These are phyloP conservation scores for Fusarium globosum DNA, from an alignment of 2,329 filamentous ascomycete species.

Conservation along the genomic window DNA sequence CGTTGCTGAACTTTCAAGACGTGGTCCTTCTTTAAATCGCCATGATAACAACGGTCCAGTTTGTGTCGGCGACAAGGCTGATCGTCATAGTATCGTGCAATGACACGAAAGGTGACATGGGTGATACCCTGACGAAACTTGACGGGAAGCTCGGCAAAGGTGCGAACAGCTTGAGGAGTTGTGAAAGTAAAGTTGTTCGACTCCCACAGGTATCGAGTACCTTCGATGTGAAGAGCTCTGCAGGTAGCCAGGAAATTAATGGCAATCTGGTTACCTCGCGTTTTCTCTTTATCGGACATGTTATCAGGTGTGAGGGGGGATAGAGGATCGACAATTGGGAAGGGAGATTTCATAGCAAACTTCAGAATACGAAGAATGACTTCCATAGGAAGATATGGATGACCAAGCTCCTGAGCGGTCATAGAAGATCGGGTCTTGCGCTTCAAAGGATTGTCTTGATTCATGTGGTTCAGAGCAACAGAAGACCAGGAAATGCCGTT, in stretches of 20 bases:
- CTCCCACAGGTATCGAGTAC: constrained; percentile 61
- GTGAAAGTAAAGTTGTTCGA: constrained; percentile 67
- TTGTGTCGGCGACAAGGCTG: constrained; percentile 54
- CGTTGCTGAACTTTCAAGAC: constrained; percentile 56
- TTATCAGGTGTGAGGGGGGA: constrained; percentile 57
- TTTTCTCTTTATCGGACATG: constrained; percentile 57
- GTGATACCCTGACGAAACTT: constrained; percentile 57
- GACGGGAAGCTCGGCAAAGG: constrained; percentile 59
- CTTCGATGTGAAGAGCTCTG: constrained; percentile 61
- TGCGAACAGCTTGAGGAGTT: constrained; percentile 59
- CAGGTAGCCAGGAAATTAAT: constrained; percentile 65
- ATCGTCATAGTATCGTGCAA: constrained; percentile 67
- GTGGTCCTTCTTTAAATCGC: constrained; percentile 55
- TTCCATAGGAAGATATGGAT: constrained; percentile 63
- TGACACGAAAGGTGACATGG: constrained; percentile 62
- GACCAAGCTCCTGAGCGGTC: constrained; percentile 44
- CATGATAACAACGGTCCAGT: constrained; percentile 57
- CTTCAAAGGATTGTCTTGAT: constrained; percentile 46
- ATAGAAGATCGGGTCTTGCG: constrained; percentile 50
- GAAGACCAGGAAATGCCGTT: constrained; percentile 64
- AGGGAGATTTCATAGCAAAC: constrained; percentile 60
- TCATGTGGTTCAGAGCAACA: constrained; percentile 49
- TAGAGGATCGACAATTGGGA: constrained; percentile 66
- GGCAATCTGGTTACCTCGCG: constrained; percentile 60
- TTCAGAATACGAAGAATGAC: constrained; percentile 63